A percentile compares a stretch with the other conserved stretches of the same genome.
Evolutionary conservation across 345 rosid species (phyloP).

Genomic region (Eucalyptus cloeziana): DNA sequence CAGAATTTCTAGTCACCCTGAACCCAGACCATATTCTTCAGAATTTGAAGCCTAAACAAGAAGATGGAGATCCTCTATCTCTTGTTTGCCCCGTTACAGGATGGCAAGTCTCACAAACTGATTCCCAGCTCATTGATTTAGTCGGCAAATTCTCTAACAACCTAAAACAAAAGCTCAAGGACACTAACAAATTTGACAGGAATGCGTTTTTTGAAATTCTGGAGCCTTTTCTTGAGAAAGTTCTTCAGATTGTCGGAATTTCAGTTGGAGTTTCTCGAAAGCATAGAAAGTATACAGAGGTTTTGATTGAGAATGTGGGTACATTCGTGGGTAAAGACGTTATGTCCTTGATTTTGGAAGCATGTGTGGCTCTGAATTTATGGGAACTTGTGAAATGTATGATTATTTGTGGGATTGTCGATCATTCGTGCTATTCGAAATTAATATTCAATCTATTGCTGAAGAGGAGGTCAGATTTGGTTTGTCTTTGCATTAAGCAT

Average conservation of each 20-base stretch:
- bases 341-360: slow-evolving; percentile 56
- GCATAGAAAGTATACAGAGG: slow-evolving; percentile 2
- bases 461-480: slow-evolving; percentile 58
- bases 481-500: slow-evolving; percentile 44
- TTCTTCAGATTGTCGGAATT: slow-evolving; percentile 20
- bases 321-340: slow-evolving; percentile 44
- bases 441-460: slow-evolving; percentile 36
- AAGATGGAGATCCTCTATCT: slow-evolving; percentile 21
- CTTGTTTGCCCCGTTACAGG: slow-evolving; percentile 48
- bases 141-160: slow-evolving; percentile 34
- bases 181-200: slow-evolving; percentile 30
- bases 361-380: slow-evolving; percentile 38
- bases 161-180: slow-evolving; percentile 50
- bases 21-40: slow-evolving; percentile 33
- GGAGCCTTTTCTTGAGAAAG: slow-evolving; percentile 44
- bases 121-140: slow-evolving; percentile 30
- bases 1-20: slow-evolving; percentile 48
- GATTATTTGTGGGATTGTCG: slow-evolving; percentile 34
- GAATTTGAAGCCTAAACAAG: slow-evolving; percentile 52
- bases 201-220: slow-evolving; percentile 32
- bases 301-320: slow-evolving; percentile 40
- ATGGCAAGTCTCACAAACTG: slow-evolving; percentile 44
- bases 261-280: slow-evolving; percentile 5
- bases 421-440: slow-evolving; percentile 32
- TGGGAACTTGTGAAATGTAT: slow-evolving; percentile 65